phyloP scores from a whole-genome alignment of 139 green algal genomes.

The Chlamydomonas sphaeroides region DNA sequence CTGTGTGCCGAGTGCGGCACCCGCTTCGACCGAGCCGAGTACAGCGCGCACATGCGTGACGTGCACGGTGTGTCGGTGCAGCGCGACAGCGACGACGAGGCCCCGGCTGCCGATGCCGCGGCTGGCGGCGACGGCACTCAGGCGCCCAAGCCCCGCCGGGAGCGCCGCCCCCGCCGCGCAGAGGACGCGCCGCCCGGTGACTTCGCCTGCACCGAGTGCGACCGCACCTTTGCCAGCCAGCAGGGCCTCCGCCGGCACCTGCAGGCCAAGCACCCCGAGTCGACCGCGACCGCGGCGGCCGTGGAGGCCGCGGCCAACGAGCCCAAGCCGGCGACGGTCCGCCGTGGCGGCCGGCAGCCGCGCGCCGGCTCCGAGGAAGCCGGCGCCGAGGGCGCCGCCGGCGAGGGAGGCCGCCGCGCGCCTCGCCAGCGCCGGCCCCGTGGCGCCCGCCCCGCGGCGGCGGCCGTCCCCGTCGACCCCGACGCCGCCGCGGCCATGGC shows the following conservation, averaged over 20 bases:
- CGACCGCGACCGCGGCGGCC: not conserved
- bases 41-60: slow-evolving; percentile 25
- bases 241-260: slow-evolving; percentile 25
- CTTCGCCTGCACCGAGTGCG: slow-evolving; percentile 19
- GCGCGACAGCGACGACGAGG: not conserved
- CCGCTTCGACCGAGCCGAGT: not conserved
- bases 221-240: slow-evolving; percentile 5
- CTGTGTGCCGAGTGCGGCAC: slow-evolving; percentile 36
- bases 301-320: not conserved
- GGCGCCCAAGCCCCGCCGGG: not conserved
- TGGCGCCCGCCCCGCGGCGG: not conserved
- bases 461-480: not conserved
- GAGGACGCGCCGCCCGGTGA: not conserved
- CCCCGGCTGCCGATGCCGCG: not conserved
- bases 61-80: slow-evolving; percentile 10
- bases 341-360: not conserved
- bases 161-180: not conserved
- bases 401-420: too few species aligned
- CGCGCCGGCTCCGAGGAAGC: not conserved
- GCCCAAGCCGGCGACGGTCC: not conserved
- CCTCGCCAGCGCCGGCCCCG: not conserved
- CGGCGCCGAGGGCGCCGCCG: not conserved
- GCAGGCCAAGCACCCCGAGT: slow-evolving; percentile 23
- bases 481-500: not conserved
- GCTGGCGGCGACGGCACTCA: not conserved